Percentiles rank a stretch among this genome's conserved stretches.
phyloP scores from a whole-genome alignment of 805 yeast species.

The Grigorovia yakushimaensis region DNA sequence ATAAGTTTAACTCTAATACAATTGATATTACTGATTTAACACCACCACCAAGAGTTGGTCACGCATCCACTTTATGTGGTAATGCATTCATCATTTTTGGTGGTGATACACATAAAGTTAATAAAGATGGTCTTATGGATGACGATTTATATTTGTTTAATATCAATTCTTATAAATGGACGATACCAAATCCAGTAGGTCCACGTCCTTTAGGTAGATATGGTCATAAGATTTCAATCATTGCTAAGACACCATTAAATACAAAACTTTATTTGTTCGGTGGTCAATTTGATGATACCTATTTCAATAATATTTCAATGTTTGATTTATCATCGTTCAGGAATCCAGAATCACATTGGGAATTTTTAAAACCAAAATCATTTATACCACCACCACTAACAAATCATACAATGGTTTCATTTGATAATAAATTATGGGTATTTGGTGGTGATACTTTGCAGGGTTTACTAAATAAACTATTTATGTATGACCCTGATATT shows the following conservation, averaged over 20 bases:
- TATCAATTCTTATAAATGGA: conserved; percentile 69
- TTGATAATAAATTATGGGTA: conserved; percentile 66
- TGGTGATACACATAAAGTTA: conserved; percentile 82
- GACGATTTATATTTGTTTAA: conserved; percentile 83
- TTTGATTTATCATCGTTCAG: conserved; percentile 84
- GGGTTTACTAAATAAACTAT: conserved; percentile 62
- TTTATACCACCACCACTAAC: conserved; percentile 64
- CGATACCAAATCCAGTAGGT: conserved; percentile 64
- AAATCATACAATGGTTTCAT: conserved; percentile 81
- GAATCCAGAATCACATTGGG: conserved; percentile 80
- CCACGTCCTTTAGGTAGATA: conserved; percentile 83
- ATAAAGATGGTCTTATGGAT: conserved; percentile 74
- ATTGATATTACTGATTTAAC: conserved; percentile 65
- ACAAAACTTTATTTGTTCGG: conserved; percentile 75
- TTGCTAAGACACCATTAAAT: conserved; percentile 49
- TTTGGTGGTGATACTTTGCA: conserved; percentile 88
- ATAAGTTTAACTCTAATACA: conserved; percentile 36
- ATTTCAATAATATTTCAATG: conserved; percentile 72
- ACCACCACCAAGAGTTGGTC: conserved; percentile 96
- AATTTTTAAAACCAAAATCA: conserved; percentile 47
- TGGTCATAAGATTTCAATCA: conserved; percentile 83
- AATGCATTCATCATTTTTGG: conserved; percentile 93
- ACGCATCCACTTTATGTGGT: conserved; percentile 83
- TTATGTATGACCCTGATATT: conserved; percentile 63
- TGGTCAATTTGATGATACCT: conserved; percentile 81